A percentile compares a stretch with the other conserved stretches of the same genome.
Conservation (phyloP, 1,139 yeast genomes). For the Protomyces arabidopsidicola region DNA sequence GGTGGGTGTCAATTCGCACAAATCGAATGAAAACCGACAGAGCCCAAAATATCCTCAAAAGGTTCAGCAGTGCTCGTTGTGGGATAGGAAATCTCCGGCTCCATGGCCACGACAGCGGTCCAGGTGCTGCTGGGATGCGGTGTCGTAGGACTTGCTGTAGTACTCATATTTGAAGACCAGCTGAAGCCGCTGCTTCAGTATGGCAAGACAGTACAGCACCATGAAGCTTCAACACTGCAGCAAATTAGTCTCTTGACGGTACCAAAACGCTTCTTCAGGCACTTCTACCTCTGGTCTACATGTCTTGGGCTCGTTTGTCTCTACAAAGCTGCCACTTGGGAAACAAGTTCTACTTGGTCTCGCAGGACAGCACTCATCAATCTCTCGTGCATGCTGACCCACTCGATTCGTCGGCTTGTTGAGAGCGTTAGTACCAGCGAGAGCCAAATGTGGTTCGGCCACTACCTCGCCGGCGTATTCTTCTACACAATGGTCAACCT, state of each 20-base stretch:
- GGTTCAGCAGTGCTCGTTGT: not conserved
- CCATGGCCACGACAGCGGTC: not conserved
- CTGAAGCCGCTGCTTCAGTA: slow-evolving; percentile 34
- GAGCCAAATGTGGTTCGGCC: slow-evolving; percentile 65
- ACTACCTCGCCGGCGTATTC: slow-evolving; percentile 66
- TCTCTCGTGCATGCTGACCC: slow-evolving; percentile 45
- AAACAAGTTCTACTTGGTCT: not conserved
- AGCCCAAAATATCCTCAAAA: too few species aligned
- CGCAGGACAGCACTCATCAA: not conserved
- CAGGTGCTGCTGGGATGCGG: not conserved
- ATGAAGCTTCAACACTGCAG: not conserved
- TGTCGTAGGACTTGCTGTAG: slow-evolving; percentile 28
- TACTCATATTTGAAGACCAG: slow-evolving; percentile 36
- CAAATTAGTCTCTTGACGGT: slow-evolving; percentile 40
- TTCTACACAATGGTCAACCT: slow-evolving; percentile 52
- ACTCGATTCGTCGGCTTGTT: slow-evolving; percentile 57
- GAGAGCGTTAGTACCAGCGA: slow-evolving; percentile 57
- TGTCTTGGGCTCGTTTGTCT: not conserved
- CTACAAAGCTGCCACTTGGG: not conserved
- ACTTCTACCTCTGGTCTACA: slow-evolving; percentile 43
- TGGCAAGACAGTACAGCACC: slow-evolving; percentile 34
- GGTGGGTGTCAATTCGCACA: too few species aligned
- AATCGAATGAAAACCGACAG: too few species aligned
- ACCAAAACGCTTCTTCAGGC: slow-evolving; percentile 49
- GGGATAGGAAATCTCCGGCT: not conserved